Percentiles rank a stretch among this genome's conserved stretches.
phyloP scores from a whole-genome alignment of 2,329 filamentous ascomycete species.

The Fusarium beomiforme region DNA sequence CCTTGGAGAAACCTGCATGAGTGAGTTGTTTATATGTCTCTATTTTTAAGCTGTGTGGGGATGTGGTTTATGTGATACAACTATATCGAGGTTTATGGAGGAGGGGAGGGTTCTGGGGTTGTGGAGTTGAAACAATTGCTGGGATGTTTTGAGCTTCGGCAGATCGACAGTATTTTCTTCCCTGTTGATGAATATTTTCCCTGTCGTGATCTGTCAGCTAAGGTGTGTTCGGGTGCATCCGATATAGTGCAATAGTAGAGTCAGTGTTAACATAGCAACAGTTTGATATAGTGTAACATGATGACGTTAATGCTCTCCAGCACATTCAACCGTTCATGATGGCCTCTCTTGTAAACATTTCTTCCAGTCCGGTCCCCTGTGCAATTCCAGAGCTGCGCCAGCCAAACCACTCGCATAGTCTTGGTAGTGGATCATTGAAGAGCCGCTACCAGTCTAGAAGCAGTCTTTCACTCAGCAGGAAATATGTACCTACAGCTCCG shows the following conservation, averaged over 20 bases:
- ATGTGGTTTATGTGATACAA: background rate
- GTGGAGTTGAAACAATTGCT: slow-evolving; percentile 13
- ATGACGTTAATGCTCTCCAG: background rate
- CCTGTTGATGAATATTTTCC: background rate
- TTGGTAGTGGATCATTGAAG: background rate
- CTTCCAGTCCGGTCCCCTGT: background rate
- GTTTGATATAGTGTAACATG: background rate
- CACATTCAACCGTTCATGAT: background rate
- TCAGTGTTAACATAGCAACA: background rate
- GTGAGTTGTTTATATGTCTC: background rate
- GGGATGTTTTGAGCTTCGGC: slow-evolving; percentile 13
- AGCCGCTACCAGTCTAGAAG: background rate
- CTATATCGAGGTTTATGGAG: background rate
- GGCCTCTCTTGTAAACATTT: background rate
- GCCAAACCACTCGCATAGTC: background rate
- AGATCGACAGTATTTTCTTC: slow-evolving; percentile 22
- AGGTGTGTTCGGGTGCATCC: background rate
- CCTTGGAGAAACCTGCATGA: slow-evolving; percentile 4
- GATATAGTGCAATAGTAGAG: background rate
- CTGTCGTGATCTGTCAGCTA: slow-evolving; percentile 1
- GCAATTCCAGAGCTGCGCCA: background rate
- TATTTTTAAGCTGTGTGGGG: background rate
- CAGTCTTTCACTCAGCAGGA: background rate
- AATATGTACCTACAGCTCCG: background rate
- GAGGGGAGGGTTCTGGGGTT: background rate